These are phyloP conservation scores for Myxozyma mucilagina DNA, from an alignment of 805 yeast genomes.

Conservation along the genomic window DNA sequence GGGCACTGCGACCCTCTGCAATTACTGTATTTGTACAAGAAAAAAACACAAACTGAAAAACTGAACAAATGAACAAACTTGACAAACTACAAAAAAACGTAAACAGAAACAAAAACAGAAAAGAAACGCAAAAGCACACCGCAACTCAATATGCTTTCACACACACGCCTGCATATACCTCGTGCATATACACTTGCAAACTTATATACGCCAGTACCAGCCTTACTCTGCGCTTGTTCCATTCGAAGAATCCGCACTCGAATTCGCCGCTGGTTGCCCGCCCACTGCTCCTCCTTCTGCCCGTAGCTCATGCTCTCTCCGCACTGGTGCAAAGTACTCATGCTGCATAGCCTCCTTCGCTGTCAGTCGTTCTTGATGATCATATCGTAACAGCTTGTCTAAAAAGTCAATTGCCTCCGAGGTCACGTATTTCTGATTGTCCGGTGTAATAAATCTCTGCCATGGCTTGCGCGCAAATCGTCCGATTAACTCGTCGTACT, in stretches of 20 bases:
- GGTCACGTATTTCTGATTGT: constrained; percentile 66
- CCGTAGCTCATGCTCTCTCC: constrained; percentile 33
- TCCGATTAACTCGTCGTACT: constrained; percentile 72
- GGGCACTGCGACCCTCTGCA: no score
- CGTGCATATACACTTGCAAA: no score
- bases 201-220: neutral
- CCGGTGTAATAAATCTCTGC: constrained; percentile 69
- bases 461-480: constrained; percentile 83
- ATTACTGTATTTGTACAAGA: no score
- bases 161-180: neutral
- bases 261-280: neutral
- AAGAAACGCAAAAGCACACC: neutral
- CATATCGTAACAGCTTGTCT: constrained; percentile 76
- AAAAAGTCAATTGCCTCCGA: constrained; percentile 78
- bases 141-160: neutral
- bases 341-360: constrained; percentile 87
- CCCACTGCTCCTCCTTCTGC: neutral
- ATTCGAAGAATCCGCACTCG: neutral
- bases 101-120: neutral
- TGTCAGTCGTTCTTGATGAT: constrained; percentile 84
- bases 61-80: no score
- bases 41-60: no score
- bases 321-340: constrained; percentile 42
- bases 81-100: neutral
- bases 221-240: neutral